phyloP scores from a whole-genome alignment of 768 basidiomycete genomes.

The Neoboletus subvelutipes region DNA sequence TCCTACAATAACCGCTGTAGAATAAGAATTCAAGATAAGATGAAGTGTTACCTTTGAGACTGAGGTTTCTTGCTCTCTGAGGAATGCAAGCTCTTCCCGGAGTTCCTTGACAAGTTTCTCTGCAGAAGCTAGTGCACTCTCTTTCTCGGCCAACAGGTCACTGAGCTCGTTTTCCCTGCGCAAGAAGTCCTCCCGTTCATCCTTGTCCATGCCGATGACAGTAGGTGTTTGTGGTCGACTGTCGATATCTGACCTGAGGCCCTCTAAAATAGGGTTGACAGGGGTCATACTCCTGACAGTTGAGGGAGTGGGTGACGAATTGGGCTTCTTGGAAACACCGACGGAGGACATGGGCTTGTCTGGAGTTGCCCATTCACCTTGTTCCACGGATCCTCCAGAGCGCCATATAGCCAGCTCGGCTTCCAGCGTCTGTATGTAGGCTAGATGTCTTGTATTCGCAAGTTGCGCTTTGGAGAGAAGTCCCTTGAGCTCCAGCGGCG shows the following conservation, averaged over 20 bases:
- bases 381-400: conserved; percentile 79
- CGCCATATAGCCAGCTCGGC: conserved; percentile 91
- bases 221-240: conserved; percentile 93
- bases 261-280: conserved; percentile 69
- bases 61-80: conserved; percentile 86
- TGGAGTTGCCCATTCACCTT: conserved; percentile 74
- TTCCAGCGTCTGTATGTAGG: conserved; percentile 87
- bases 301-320: conserved; percentile 64
- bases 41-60: conserved; percentile 61
- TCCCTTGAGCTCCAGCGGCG: conserved; percentile 93
- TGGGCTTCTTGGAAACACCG: conserved; percentile 44
- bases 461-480: conserved; percentile 87
- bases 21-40: conserved; percentile 5
- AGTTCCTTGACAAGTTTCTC: conserved; percentile 88
- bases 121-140: conserved; percentile 72
- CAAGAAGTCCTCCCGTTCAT: conserved; percentile 97
- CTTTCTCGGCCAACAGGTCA: conserved; percentile 90
- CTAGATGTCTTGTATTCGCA: conserved; percentile 78
- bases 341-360: conserved; percentile 53
- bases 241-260: conserved; percentile 67
- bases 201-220: conserved; percentile 85
- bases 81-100: conserved; percentile 82
- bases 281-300: conserved; percentile 72
- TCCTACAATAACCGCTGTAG: conserved; percentile 51
- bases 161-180: conserved; percentile 95